These are phyloP conservation scores for Liriodendron chinense DNA, from an alignment of 164 flowering plant species.

Conservation along the genomic window DNA sequence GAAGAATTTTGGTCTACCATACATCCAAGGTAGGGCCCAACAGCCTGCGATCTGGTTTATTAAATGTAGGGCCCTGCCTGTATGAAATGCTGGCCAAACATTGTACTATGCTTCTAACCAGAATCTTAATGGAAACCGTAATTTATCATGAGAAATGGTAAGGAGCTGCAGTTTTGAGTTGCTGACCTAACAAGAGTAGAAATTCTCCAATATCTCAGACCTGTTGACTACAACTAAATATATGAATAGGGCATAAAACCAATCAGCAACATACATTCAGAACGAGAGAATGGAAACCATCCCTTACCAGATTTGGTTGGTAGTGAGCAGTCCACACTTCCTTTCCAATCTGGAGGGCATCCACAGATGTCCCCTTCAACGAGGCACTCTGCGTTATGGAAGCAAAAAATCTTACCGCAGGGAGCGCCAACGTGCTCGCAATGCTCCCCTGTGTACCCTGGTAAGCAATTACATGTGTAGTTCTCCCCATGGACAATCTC, in stretches of 20 bases:
- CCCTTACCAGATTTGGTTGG: conserved; percentile 24
- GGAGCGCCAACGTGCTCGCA: conserved; percentile 34
- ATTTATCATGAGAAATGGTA: neutral
- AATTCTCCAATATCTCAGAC: neutral
- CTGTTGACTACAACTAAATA: neutral
- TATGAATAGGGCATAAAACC: too few species aligned
- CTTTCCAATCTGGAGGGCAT: conserved; percentile 33
- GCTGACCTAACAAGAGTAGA: neutral
- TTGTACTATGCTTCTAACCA: too few species aligned
- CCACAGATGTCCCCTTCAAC: conserved; percentile 21
- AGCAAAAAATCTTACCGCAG: conserved; percentile 35
- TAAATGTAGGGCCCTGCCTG: too few species aligned
- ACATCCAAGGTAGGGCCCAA: too few species aligned
- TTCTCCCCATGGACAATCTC: conserved; percentile 39
- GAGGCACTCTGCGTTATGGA: conserved; percentile 34
- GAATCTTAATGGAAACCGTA: too few species aligned
- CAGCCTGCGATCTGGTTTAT: too few species aligned
- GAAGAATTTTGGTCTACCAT: too few species aligned
- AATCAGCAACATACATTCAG: neutral
- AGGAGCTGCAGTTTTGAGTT: neutral
- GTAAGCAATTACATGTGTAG: conserved; percentile 26
- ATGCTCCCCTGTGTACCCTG: conserved; percentile 26
- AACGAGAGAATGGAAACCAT: neutral
- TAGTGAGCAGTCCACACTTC: conserved; percentile 32
- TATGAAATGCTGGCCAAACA: too few species aligned